Evolutionary conservation across 345 rosid species (phyloP), one percentile per base, ranked within the genome.

Genomic region (Melaleuca alternifolia): DNA sequence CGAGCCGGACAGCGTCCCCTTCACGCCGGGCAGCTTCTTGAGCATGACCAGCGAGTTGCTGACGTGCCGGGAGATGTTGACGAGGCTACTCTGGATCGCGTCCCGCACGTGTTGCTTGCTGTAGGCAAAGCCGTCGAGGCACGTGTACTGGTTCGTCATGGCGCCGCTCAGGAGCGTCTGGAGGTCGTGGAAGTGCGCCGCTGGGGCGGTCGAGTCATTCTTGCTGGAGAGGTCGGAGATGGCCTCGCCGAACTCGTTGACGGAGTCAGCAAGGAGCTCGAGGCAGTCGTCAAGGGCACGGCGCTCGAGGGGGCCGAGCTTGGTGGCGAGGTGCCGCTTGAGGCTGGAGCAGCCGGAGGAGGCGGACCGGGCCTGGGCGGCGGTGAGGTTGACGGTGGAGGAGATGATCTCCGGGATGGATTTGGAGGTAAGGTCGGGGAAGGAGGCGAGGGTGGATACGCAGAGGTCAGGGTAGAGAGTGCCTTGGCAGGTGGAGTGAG

Each of bases 131-230:
- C 99, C 98, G 51, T 96, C 97, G 13, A 97, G 98, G 84, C 98
- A 97, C 65, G 99, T 97, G 93, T 93, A 94, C 92, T 95, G 97
- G 87, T 96, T 94, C 28, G 98, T 96, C 92, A 96, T 95, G 77
- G 98, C 95, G 24, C 88, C 93, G 88, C 96, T 95, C 30, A 96
- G 87, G 54, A 97, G 85, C 52, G 97, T 95, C 65, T 90, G 93
- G 87, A 95, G 75, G 86, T 92, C 93, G 61, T 91, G 91, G 93
- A 82, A 86, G 85, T 91, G 88, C 75, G 76, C 53, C 24, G 93
- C 59, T 26, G 89, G 77, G 51, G 90, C 86, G 52, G 85, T 88
- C 20, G 37, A 81, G 6, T 87, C 62, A 37, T 83, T 53, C 48
- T 0, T 3, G 18, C 50, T 6, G 44, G 88, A 86, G 87, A 96